A percentile compares a stretch with the other conserved stretches of the same genome.
phyloP scores from a whole-genome alignment of 768 basidiomycete genomes.

The Arthromyces matolae region DNA sequence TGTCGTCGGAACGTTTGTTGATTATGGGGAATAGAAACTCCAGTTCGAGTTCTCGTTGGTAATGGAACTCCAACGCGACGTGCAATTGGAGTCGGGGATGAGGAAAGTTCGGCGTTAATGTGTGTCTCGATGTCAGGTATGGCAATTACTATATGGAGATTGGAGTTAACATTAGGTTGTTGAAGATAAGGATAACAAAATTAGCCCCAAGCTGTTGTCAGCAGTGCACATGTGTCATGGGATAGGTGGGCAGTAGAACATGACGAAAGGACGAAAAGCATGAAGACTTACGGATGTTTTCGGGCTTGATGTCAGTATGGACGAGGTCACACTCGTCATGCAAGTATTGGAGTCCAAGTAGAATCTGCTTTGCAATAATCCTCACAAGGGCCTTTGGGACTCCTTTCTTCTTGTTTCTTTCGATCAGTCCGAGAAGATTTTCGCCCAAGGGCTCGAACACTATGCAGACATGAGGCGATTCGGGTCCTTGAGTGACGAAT shows the following conservation, averaged over 20 bases:
- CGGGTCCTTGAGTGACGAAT: slow-evolving; percentile 72
- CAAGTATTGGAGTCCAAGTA: slow-evolving; percentile 87
- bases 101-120: slow-evolving; percentile 64
- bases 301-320: slow-evolving; percentile 92
- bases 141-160: slow-evolving; percentile 61
- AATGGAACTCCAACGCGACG: slow-evolving; percentile 78
- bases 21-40: slow-evolving; percentile 57
- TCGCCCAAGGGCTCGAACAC: slow-evolving; percentile 87
- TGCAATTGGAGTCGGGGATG: slow-evolving; percentile 69
- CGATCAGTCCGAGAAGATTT: slow-evolving; percentile 69
- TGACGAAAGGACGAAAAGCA: slow-evolving; percentile 6
- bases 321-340: slow-evolving; percentile 91
- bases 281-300: slow-evolving; percentile 78
- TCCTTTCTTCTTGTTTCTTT: slow-evolving; percentile 78
- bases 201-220: slow-evolving; percentile 16
- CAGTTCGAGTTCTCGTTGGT: slow-evolving; percentile 58
- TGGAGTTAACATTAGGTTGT: slow-evolving; percentile 22
- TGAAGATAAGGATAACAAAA: slow-evolving; percentile 27
- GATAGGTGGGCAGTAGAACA: slow-evolving; percentile 12
- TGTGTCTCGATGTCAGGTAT: slow-evolving; percentile 79
- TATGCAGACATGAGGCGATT: slow-evolving; percentile 81
- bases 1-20: slow-evolving; percentile 52
- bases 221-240: slow-evolving; percentile 17
- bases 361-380: slow-evolving; percentile 79
- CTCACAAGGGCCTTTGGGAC: slow-evolving; percentile 82